Percentiles rank a stretch among this genome's conserved stretches.
These are phyloP conservation scores for Patellaria atrata DNA, from an alignment of 495 filamentous ascomycete genomes.

Conservation along the genomic window DNA sequence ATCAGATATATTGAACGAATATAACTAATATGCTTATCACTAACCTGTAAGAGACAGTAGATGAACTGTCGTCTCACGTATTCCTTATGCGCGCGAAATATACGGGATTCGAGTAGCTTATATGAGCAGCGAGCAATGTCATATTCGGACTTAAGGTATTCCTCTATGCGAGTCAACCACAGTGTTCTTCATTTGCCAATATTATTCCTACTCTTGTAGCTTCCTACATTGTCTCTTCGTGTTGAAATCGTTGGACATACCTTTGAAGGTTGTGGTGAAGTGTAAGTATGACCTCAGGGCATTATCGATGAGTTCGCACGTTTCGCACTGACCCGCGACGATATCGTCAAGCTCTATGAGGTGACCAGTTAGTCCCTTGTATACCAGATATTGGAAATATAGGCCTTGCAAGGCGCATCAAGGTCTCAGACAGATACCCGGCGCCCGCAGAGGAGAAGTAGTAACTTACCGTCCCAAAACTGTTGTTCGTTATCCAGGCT, in stretches of 20 bases:
- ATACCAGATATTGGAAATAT: conserved; percentile 1
- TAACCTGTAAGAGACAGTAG: conserved; percentile 74
- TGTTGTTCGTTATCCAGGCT: conserved; percentile 72
- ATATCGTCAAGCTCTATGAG: conserved; percentile 75
- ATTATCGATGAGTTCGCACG: conserved; percentile 73
- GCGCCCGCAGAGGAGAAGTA: conserved; percentile 5
- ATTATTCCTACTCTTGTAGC: too few relatives aligned
- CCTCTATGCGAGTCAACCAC: conserved; percentile 35
- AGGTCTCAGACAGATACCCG: too few relatives aligned
- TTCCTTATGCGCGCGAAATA: conserved; percentile 61
- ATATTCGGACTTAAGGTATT: conserved; percentile 70
- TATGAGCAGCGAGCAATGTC: conserved; percentile 76
- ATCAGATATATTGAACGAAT: too few relatives aligned
- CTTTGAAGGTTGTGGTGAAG: conserved; percentile 62
- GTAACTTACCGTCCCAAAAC: conserved; percentile 73
- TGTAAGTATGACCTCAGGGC: conserved; percentile 69
- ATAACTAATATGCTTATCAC: conserved; percentile 1
- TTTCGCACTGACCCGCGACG: conserved; percentile 53
- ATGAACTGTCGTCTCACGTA: conserved; percentile 91
- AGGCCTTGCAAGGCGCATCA: conserved; percentile 4
- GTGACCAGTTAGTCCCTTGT: conserved; percentile 6
- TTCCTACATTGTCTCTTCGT: too few relatives aligned
- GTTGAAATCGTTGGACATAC: conserved; percentile 28
- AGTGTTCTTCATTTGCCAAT: too few relatives aligned
- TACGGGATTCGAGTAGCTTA: conserved; percentile 55